phyloP scores from a whole-genome alignment of 257 asterid genomes.

The Striga asiatica region DNA sequence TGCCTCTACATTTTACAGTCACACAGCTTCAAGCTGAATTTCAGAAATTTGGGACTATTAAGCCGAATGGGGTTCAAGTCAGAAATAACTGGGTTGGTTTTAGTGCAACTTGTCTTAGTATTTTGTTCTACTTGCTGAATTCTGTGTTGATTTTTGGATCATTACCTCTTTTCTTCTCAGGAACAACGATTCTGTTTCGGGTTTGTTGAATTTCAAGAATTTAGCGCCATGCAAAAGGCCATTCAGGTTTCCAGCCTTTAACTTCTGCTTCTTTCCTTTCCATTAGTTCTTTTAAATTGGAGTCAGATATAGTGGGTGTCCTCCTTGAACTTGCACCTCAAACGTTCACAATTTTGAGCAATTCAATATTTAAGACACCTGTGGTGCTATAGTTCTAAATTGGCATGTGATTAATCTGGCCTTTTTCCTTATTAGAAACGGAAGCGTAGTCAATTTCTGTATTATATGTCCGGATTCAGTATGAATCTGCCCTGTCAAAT shows the following conservation, averaged over 20 bases:
- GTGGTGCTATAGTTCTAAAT: neutral
- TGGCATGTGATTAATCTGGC: neutral
- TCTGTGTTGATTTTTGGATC: conserved; percentile 1
- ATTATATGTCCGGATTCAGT: no score
- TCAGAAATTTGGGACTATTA: conserved; percentile 66
- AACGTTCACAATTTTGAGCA: neutral
- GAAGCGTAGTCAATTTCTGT: no score
- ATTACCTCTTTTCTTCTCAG: conserved; percentile 27
- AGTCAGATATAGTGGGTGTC: neutral
- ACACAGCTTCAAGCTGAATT: conserved; percentile 69
- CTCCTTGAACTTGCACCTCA: neutral
- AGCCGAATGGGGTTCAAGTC: conserved; percentile 78
- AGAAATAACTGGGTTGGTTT: conserved; percentile 60
- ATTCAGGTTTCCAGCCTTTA: conserved; percentile 43
- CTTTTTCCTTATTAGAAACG: neutral
- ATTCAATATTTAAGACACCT: neutral
- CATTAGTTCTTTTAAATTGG: neutral
- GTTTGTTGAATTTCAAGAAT: conserved; percentile 70
- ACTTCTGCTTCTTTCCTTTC: neutral
- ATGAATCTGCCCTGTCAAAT: no score
- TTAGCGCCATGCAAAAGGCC: conserved; percentile 69
- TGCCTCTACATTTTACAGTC: conserved; percentile 53
- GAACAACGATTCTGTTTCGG: conserved; percentile 80
- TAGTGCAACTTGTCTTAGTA: neutral
- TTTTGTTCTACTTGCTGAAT: neutral